Evolutionary conservation across 2,329 filamentous ascomycete species (phyloP).

Genomic region (Fusarium goolgardi): DNA sequence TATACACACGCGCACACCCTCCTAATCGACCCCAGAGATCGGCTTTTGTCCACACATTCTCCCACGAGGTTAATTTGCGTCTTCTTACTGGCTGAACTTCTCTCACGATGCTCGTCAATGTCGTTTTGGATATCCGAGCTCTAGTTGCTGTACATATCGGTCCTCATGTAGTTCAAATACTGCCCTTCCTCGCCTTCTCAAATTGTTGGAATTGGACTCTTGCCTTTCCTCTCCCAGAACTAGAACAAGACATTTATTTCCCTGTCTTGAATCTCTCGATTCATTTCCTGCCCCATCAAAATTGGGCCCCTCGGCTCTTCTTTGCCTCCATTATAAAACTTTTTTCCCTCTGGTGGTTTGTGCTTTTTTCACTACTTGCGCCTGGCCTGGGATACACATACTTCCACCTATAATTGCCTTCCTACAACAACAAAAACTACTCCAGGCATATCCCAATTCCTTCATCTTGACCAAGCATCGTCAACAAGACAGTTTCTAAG

Average conservation of each 20-base stretch:
- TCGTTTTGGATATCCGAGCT: constrained; percentile 32
- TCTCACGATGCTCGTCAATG: constrained; percentile 33
- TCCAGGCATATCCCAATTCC: neutral
- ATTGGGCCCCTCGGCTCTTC: constrained; percentile 12
- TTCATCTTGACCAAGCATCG: constrained; percentile 5
- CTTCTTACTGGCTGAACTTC: constrained; percentile 41
- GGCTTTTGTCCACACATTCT: constrained; percentile 45
- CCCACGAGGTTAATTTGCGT: constrained; percentile 43
- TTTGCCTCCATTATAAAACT: constrained; percentile 28
- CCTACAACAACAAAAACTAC: neutral
- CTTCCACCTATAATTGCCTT: constrained; percentile 4
- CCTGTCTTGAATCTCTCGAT: constrained; percentile 25
- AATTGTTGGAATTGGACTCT: constrained; percentile 1
- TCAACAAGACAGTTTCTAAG: neutral
- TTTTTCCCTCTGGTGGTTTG: constrained; percentile 23
- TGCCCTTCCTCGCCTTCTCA: constrained; percentile 36
- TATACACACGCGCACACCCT: constrained; percentile 26
- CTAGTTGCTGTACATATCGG: constrained; percentile 25
- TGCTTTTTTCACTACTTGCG: constrained; percentile 9
- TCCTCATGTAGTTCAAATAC: constrained; percentile 44
- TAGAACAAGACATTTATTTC: constrained; percentile 11
- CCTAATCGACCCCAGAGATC: constrained; percentile 36
- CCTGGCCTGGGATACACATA: constrained; percentile 10
- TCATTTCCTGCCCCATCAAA: constrained; percentile 11
- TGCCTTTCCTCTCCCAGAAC: constrained; percentile 18